Percentiles rank a stretch among this genome's conserved stretches.
phyloP scores from a whole-genome alignment of 1,139 yeast genomes.

The Debaryomyces coudertii region DNA sequence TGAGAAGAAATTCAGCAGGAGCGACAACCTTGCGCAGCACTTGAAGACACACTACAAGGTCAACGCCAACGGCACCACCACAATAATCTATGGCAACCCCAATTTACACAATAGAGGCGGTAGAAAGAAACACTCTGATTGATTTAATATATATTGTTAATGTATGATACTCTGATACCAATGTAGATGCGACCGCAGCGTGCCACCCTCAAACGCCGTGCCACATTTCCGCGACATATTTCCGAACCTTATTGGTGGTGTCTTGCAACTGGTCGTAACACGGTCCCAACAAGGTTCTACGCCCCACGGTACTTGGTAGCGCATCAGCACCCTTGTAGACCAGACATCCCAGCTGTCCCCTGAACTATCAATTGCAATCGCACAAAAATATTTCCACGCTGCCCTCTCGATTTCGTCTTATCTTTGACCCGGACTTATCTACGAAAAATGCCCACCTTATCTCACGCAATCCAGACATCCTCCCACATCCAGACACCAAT shows the following conservation, averaged over 20 bases:
- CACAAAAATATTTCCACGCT: too few species aligned
- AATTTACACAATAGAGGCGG: slow-evolving; percentile 29
- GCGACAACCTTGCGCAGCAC: slow-evolving; percentile 54
- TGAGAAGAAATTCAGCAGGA: slow-evolving; percentile 51
- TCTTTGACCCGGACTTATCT: too few species aligned
- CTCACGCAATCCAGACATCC: not conserved
- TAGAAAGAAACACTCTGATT: slow-evolving; percentile 12
- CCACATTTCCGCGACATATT: not conserved
- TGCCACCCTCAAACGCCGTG: not conserved
- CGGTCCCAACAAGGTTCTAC: too few species aligned
- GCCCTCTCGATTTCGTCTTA: too few species aligned
- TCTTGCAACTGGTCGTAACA: not conserved
- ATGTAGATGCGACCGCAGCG: not conserved
- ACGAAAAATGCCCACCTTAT: too few species aligned
- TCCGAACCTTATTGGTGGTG: not conserved
- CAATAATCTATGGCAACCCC: slow-evolving; percentile 44
- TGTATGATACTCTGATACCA: not conserved
- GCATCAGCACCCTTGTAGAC: too few species aligned
- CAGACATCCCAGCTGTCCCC: too few species aligned
- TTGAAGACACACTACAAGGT: slow-evolving; percentile 50
- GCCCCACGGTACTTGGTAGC: too few species aligned
- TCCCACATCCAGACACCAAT: not conserved
- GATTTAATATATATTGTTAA: slow-evolving; percentile 6
- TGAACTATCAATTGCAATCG: too few species aligned
- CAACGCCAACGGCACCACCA: slow-evolving; percentile 40